phyloP scores from a whole-genome alignment of 2,329 filamentous ascomycete species.

The Elsinoe necatrix region DNA sequence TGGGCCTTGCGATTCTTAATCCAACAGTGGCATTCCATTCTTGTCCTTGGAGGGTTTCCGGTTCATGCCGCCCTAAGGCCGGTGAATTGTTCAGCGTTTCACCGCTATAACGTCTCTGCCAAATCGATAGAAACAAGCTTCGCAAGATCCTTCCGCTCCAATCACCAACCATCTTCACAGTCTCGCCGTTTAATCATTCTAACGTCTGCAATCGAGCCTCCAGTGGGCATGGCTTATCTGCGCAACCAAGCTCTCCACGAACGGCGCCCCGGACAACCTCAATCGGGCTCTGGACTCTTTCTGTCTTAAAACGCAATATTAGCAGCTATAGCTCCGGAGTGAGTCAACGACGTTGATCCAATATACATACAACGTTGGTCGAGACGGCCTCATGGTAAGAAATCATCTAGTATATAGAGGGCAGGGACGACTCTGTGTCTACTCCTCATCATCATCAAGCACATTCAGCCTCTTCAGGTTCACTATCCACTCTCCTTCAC shows the following conservation, averaged over 20 bases:
- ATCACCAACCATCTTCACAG: background rate
- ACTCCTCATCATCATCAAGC: conserved; percentile 2
- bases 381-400: background rate
- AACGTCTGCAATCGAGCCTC: background rate
- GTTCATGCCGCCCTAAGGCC: background rate
- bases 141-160: background rate
- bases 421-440: background rate
- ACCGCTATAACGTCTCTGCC: background rate
- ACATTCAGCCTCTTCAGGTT: conserved; percentile 3
- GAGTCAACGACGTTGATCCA: conserved; percentile 9
- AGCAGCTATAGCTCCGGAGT: background rate
- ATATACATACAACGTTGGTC: conserved; percentile 1
- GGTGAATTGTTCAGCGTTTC: conserved; percentile 1
- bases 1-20: background rate
- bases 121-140: conserved; percentile 13
- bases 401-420: background rate
- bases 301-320: conserved; percentile 10
- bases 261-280: background rate
- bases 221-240: background rate
- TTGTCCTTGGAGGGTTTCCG: background rate
- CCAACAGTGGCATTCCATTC: background rate
- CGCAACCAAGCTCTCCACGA: background rate
- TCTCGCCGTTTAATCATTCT: background rate
- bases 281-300: background rate
- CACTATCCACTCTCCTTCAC: conserved; percentile 8